Base-by-base conservation (phyloP, 805 yeast genomes). In the Schizosaccharomyces osmophilus region DNA sequence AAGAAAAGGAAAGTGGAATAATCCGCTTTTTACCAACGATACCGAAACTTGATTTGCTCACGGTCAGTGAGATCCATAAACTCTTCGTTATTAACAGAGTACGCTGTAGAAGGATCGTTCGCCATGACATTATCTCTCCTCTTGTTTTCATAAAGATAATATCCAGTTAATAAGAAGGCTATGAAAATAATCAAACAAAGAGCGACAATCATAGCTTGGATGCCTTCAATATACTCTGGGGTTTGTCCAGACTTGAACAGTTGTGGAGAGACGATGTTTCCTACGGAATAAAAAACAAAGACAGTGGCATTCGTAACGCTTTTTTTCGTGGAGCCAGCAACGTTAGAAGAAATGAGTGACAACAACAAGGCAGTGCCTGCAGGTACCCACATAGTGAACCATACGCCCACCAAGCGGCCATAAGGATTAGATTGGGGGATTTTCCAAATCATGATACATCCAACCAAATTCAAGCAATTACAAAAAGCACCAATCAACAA, bases 221-320 rank as follows among this genome's bases (percentile, higher is more conserved):
- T 84, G 77, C 66, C 82, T 74, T 76, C 80, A 73, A 59, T 1
- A 67, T 83, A 85, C 51, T 70, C 67, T 5, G 88, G 88, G n/a
- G 79, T 81, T 63, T 83, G 79, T 4, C 70, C 64, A 0, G 77
- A 70, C 63, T 74, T 76, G 72, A 84, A 85, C 17, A 85, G 75
- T 69, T 83, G 87, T 3, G 83, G 82, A 2, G 84, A 84, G 59
- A 74, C 70, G 59, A 78, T 69, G 66, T 79, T 81, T 26, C 84
- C 84, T 8, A 73, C 77, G 67, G 81, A 77, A 69, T 75, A 79
- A 4, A 77, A 78, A 59, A 80, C 67, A 51, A 80, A 72, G 62
- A 72, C 69, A 39, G 77, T 64, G 1, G 79, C 77, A 66, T 74
- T 78, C 1, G 73, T 75, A 1, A 77, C 72, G 59, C 73, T 69